Evolutionary conservation across 1,284 basidiomycete species (phyloP), one percentile per base, ranked within the genome.

Genomic region (Sporisorium graminicola): DNA sequence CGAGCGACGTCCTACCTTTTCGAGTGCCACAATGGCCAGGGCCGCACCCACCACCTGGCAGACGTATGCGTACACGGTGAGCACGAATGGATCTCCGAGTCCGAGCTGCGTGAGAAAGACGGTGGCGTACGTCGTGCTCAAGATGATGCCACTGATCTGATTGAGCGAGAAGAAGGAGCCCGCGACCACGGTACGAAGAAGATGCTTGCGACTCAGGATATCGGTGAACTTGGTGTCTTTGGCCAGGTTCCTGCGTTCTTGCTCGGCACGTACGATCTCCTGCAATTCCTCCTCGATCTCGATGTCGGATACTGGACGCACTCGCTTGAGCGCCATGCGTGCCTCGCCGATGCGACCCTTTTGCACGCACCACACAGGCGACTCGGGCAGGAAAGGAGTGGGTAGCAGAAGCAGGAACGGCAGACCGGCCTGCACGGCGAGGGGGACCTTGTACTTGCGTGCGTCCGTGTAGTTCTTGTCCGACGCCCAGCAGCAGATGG

Each of bases 111-210:
- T 73, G 22, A 81, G 66, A 50, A 81, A 81, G 18, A 81, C 58
- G 29, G 79, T 77, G 16, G 77, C 77, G 53, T 77, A 81, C 5
- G 79, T 81, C 20, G 79, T 81, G 46, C 70, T 74, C 35, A 81
- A 44, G 58, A 81, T 81, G 65, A 81, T 79, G 24, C 79, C 79
- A 33, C 77, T 79, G 57, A 74, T 59, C 62, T 81, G 79, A 56
- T 81, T 81, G 58, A 79, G 71, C 56, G 79, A 74, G 58, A 81
- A 81, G 58, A 81, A 72, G 24, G 74, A 77, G 54, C 77, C 77
- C 14, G 71, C 77, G 16, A 81, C 77, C 58, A 81, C 56, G 49
- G 79, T 81, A 13, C 77, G 74, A 58, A 62, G 22, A 13, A 77
- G 56, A 40, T 81, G 74, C 53, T 72, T 63, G 29, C 71, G 63